Conservation (phyloP, 768 basidiomycete species). For the Podaxis carcinomalis region DNA sequence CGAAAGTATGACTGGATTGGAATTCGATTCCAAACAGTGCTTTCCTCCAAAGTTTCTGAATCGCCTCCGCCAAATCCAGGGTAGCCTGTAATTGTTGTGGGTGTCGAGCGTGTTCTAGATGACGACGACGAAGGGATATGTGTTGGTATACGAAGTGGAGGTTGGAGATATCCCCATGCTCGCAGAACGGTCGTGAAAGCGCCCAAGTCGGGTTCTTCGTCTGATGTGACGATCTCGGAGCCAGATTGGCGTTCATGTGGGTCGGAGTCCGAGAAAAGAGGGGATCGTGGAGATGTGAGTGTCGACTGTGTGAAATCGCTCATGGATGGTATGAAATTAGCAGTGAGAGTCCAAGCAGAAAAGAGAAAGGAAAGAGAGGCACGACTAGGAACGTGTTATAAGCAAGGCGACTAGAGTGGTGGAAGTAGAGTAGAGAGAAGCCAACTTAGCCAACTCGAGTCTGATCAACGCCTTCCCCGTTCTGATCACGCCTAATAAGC, state of each 20-base stretch:
- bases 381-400: not conserved
- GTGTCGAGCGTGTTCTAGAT: constrained; percentile 11
- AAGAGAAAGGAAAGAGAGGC: not conserved
- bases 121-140: constrained; percentile 14
- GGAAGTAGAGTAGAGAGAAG: not conserved
- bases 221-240: constrained; percentile 34
- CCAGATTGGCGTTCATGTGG: not conserved
- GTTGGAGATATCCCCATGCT: constrained; percentile 57
- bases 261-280: constrained; percentile 6
- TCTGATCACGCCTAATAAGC: not conserved
- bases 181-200: constrained; percentile 68
- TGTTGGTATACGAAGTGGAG: constrained; percentile 32
- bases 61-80: constrained; percentile 12
- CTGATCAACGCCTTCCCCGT: not conserved
- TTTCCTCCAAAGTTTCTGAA: constrained; percentile 27
- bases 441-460: not conserved
- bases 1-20: constrained; percentile 56
- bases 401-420: constrained; percentile 2
- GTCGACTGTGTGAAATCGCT: constrained; percentile 4
- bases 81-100: constrained; percentile 11
- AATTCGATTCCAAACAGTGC: constrained; percentile 63
- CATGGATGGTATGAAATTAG: constrained; percentile 3
- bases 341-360: not conserved
- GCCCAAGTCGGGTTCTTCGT: constrained; percentile 69
- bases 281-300: constrained; percentile 2